These are phyloP conservation scores for Cyclotella sp. DNA, from an alignment of 108 stramenopile genomes.

Conservation along the genomic window DNA sequence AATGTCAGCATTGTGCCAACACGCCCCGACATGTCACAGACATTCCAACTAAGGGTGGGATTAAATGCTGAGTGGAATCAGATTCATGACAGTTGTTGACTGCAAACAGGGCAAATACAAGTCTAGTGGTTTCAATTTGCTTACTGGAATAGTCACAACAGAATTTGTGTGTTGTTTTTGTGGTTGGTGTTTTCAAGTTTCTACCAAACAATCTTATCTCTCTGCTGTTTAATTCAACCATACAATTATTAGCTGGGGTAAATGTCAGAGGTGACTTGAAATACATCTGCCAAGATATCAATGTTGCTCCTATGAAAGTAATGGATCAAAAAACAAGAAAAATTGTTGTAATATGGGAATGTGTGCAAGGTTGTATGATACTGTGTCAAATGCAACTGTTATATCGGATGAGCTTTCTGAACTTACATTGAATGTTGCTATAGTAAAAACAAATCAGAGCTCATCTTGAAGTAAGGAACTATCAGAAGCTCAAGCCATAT, in stretches of 20 bases:
- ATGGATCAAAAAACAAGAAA: neutral
- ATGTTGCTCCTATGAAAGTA: neutral
- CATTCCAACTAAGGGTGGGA: slow-evolving; percentile 4
- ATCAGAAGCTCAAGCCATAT: too few species aligned
- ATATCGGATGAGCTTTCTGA: slow-evolving; percentile 3
- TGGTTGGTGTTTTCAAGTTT: neutral
- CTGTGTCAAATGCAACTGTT: slow-evolving; percentile 35
- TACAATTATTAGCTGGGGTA: slow-evolving; percentile 28
- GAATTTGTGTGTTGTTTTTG: neutral
- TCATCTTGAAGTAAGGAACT: slow-evolving; percentile 61
- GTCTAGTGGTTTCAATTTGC: slow-evolving; percentile 24
- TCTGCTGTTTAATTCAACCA: slow-evolving; percentile 1
- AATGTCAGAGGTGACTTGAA: slow-evolving; percentile 33
- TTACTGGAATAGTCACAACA: slow-evolving; percentile 6
- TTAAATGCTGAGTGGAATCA: slow-evolving; percentile 44
- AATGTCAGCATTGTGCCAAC: too few species aligned
- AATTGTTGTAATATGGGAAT: slow-evolving; percentile 30
- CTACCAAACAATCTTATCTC: slow-evolving; percentile 13
- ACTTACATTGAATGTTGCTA: slow-evolving; percentile 6
- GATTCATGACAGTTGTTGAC: neutral
- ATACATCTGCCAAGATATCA: slow-evolving; percentile 40
- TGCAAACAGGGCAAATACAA: neutral
- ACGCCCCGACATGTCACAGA: too few species aligned
- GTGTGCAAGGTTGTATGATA: slow-evolving; percentile 29
- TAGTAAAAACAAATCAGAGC: slow-evolving; percentile 29